Evolutionary conservation across 2,329 filamentous ascomycete species (phyloP).

Genomic region (Botrytis hyacinthi): DNA sequence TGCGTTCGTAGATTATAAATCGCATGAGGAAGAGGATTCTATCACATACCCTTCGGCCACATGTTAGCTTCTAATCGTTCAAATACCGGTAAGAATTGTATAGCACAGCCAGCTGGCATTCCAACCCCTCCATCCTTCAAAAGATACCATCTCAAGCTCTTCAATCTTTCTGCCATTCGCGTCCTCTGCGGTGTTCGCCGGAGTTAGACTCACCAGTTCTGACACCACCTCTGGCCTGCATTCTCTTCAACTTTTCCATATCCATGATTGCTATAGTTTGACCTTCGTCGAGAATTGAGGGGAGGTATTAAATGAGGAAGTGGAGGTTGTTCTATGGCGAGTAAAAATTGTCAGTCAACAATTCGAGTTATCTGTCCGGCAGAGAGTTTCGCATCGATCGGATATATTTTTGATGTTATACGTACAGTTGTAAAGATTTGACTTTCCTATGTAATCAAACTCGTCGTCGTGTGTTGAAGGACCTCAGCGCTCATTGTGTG

Average conservation of each 20-base stretch:
- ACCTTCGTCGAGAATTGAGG: constrained; percentile 31
- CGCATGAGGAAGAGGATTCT: constrained; percentile 14
- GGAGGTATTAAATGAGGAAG: constrained; percentile 22
- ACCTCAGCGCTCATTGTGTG: constrained; percentile 29
- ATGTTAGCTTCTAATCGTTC: constrained; percentile 15
- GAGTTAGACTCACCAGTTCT: constrained; percentile 20
- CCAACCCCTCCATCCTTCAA: constrained; percentile 1
- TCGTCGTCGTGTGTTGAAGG: constrained; percentile 24
- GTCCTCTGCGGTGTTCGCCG: not conserved
- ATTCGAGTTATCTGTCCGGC: not conserved
- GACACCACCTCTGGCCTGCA: constrained; percentile 55
- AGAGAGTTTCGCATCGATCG: too few relatives aligned
- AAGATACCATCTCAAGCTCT: not conserved
- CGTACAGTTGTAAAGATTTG: constrained; percentile 24
- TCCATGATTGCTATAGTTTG: constrained; percentile 53
- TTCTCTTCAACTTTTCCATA: constrained; percentile 63
- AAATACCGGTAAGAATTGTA: not conserved
- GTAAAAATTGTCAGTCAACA: constrained; percentile 8
- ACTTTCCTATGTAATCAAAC: constrained; percentile 26
- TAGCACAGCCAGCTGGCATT: not conserved
- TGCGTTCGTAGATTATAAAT: not conserved
- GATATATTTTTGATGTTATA: constrained; percentile 13
- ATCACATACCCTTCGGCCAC: constrained; percentile 16
- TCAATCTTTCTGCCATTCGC: not conserved
- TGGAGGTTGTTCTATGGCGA: constrained; percentile 22